Evolutionary conservation across 306 rosid genomes (phyloP), one percentile per base, ranked within the genome.

Genomic region (Benincasa hispida): DNA sequence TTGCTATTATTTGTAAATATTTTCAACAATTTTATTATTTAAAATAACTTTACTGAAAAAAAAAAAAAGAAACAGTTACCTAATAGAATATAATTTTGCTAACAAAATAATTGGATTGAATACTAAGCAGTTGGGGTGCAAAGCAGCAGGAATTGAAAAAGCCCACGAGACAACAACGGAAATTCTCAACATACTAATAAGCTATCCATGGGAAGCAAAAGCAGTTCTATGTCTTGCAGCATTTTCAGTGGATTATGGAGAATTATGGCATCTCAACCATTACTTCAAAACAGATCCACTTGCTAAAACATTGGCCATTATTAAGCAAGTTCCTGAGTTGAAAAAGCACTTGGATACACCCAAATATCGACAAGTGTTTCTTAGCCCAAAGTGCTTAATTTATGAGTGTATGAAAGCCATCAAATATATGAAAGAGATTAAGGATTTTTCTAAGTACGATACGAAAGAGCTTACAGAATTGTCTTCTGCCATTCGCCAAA

Each of bases 191-290:
- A 60, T 59, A 32, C 9, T 77, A 39, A 58, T 13, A 0, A 50
- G 27, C 32, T 77, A 61, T 61, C 58, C 55, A 77, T 77, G 79
- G 79, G 79, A 76, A 7, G 73, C 70, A 28, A 76, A 76, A n/a
- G 72, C 79, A 9, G 32, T 76, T 32, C 60, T 76, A 6, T 45
- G 73, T 9, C 18, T 58, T 0, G 79, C 79, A 37, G 79, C 79
- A 24, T 76, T 76, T 76, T 15, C 73, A 3, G 18, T 24, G 41
- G 79, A 59, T 13, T 76, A 76, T 61, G 79, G 79, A 25, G 79
- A 76, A 2, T 45, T 76, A 27, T 76, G 79, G 79, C 79, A 58
- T 10, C 79, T 76, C 12, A 63, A 45, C 57, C 30, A 58, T 27
- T 42, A 76, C 54, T 39, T 39, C 42, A 24, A 25, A 6, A 60